A percentile compares a stretch with the other conserved stretches of the same genome.
Evolutionary conservation across 768 basidiomycete genomes (phyloP).

Genomic region (Phlebiopsis flavidoalba): DNA sequence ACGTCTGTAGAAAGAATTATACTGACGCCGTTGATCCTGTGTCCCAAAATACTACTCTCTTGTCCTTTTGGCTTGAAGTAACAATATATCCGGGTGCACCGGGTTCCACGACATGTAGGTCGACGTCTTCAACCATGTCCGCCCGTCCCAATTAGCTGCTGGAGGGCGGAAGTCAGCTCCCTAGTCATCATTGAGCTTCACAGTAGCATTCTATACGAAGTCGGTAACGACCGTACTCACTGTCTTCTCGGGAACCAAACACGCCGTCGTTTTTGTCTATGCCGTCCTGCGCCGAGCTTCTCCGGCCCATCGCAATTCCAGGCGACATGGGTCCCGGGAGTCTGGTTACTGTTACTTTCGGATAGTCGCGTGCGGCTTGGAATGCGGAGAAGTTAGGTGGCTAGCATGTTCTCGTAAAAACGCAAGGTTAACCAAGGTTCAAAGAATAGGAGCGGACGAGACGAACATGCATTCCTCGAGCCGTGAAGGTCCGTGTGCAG

Average conservation of each 20-base stretch:
- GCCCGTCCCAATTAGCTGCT: constrained; percentile 59
- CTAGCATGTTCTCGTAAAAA: no score
- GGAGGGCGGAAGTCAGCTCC: constrained; percentile 59
- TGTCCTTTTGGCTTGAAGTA: constrained; percentile 72
- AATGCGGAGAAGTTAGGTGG: constrained; percentile 77
- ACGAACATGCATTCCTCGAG: constrained; percentile 72
- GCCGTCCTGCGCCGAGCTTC: constrained; percentile 75
- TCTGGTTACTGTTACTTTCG: constrained; percentile 56
- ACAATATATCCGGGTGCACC: constrained; percentile 76
- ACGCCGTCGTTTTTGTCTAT: constrained; percentile 72
- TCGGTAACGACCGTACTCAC: constrained; percentile 37
- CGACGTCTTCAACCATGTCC: constrained; percentile 78
- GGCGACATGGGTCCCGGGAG: constrained; percentile 71
- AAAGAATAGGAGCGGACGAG: constrained; percentile 7
- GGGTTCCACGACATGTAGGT: constrained; percentile 84
- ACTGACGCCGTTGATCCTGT: constrained; percentile 75
- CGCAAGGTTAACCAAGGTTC: no score
- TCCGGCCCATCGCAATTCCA: constrained; percentile 87
- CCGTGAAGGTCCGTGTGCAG: constrained; percentile 63
- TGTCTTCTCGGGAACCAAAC: constrained; percentile 79
- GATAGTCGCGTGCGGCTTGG: constrained; percentile 71
- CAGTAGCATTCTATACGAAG: not conserved
- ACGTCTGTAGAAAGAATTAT: not conserved
- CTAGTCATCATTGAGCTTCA: constrained; percentile 28
- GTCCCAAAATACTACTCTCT: constrained; percentile 79